phyloP scores from a whole-genome alignment of 352 stramenopile genomes.

The Halophytophthora batemanensis region DNA sequence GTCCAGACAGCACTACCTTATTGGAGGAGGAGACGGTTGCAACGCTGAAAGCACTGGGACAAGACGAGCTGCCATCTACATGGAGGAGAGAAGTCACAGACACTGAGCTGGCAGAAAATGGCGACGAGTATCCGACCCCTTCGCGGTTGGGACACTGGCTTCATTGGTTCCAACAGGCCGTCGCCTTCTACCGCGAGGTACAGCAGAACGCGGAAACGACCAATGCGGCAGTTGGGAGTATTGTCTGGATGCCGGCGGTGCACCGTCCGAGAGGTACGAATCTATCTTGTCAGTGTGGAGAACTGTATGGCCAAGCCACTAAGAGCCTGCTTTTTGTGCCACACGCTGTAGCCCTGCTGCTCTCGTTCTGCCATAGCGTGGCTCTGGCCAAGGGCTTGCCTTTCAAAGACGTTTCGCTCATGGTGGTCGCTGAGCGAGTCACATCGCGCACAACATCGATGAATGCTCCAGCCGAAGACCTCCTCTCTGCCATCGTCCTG shows the following conservation, averaged over 20 bases:
- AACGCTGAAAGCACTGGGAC: slow-evolving; percentile 17
- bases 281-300: neutral
- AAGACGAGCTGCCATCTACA: slow-evolving; percentile 9
- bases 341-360: slow-evolving; percentile 28
- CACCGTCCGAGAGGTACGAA: slow-evolving; percentile 42
- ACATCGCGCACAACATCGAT: neutral
- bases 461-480: slow-evolving; percentile 2
- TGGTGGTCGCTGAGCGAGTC: slow-evolving; percentile 11
- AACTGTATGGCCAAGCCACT: neutral
- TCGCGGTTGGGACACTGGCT: slow-evolving; percentile 21
- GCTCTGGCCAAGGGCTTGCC: slow-evolving; percentile 15
- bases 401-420: slow-evolving; percentile 21
- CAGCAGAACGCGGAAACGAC: slow-evolving; percentile 17
- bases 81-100: slow-evolving; percentile 9
- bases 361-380: slow-evolving; percentile 31
- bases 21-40: slow-evolving; percentile 11
- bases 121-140: slow-evolving; percentile 23
- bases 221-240: slow-evolving; percentile 9
- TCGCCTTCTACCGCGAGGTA: slow-evolving; percentile 31
- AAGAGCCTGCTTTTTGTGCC: neutral
- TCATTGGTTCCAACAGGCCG: slow-evolving; percentile 24
- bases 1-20: slow-evolving; percentile 12
- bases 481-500: slow-evolving; percentile 30
- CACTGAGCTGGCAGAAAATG: slow-evolving; percentile 1
- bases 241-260: slow-evolving; percentile 39